Base-by-base conservation (phyloP, 1,284 basidiomycete species). In the Malassezia pachydermatis region DNA sequence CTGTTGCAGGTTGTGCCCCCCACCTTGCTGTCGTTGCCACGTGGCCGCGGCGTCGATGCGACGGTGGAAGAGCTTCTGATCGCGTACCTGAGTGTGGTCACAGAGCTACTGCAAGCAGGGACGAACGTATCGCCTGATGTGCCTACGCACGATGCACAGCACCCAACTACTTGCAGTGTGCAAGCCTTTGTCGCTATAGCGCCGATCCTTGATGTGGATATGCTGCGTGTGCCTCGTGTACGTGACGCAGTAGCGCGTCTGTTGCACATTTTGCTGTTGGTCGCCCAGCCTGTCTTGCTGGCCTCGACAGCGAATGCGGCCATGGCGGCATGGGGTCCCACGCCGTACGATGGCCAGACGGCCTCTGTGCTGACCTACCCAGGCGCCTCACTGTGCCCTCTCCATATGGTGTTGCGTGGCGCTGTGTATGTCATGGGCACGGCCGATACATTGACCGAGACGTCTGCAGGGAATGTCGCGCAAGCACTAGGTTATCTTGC, bases 401-500 rank as follows among this genome's bases (percentile, higher is more conserved):
- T 51, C 10, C 25, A 36, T 14, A 20, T 40, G 8, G 38, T 30
- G 23, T 24, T 51, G 14, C 38, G 49, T 19, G 32, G 35, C 24
- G 33, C 39, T 22, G 20, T 34, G 23, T 41, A 20, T 22, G 17
- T 45, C 4, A 20, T 46, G 6, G 24, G 23, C 13, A 36, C 43
- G 3, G 30, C 37, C 1, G 49, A 51, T 20, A 10, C 43, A 9
- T 20, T 25, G 14, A 46, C 27, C 17, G 43, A 45, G n/a, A 23
- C 28, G 2, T 16, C 24, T 11, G 43, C 39, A 14, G 27, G 33
- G 14, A 38, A 37, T 4, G 25, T 51, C 5, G 33, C 49, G 32
- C 43, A 44, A 13, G 49, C 37, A 7, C 24, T 51, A 3, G 42
- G 39, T 29, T 28, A 33, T 10, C 23, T 51, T 6, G 25, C 29